Evolutionary conservation across 2,329 filamentous ascomycete genomes (phyloP).

Genomic region (Paracamarosporium sp.): DNA sequence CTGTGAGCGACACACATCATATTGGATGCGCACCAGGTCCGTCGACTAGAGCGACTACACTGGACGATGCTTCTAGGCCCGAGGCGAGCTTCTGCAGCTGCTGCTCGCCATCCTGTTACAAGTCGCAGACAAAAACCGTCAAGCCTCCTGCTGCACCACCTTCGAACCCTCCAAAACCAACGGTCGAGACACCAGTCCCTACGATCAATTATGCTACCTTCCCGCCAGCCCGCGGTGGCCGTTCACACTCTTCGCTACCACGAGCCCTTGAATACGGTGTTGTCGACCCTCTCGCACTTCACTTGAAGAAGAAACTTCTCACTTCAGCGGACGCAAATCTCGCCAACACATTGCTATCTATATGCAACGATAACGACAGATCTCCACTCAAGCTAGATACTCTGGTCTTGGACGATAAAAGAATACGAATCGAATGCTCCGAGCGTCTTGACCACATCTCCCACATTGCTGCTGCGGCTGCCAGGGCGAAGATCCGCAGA

Average conservation of each 20-base stretch:
- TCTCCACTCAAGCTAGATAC: neutral
- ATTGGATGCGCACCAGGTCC: neutral
- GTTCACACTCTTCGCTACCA: neutral
- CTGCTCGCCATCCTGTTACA: too few relatives aligned
- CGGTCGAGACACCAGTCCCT: neutral
- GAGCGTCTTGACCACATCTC: neutral
- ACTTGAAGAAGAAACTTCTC: neutral
- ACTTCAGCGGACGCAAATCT: neutral
- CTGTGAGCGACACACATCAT: neutral
- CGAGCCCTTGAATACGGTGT: neutral
- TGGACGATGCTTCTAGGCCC: neutral
- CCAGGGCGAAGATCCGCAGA: neutral
- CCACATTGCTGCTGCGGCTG: neutral
- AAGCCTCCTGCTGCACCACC: neutral
- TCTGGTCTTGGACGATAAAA: neutral
- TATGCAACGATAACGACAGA: neutral
- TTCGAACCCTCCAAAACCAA: neutral
- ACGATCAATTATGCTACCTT: neutral
- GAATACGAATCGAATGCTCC: neutral
- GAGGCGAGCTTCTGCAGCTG: neutral
- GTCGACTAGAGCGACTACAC: neutral
- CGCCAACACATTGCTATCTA: neutral
- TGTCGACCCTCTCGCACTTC: neutral
- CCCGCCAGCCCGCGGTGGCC: neutral
- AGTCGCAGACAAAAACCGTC: neutral